A percentile compares a stretch with the other conserved stretches of the same genome.
phyloP scores from a whole-genome alignment of 345 rosid genomes.

The Brassica incana region DNA sequence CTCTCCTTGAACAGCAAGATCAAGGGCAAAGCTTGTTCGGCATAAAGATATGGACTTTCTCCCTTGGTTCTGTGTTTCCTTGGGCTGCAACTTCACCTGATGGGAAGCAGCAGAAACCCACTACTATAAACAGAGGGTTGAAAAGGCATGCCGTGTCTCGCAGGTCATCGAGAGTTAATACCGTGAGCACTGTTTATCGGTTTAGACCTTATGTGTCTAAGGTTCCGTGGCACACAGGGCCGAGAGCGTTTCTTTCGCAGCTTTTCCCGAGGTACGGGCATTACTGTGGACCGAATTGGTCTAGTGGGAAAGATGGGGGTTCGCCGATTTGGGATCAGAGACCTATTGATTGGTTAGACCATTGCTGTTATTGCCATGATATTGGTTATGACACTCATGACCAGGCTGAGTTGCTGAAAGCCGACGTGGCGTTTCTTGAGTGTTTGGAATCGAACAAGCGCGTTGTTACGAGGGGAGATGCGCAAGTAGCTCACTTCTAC shows the following conservation, averaged over 20 bases:
- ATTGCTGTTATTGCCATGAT: conserved; percentile 96
- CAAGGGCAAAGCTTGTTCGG: conserved; percentile 42
- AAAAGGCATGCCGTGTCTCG: conserved; percentile 49
- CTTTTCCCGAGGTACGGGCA: conserved; percentile 92
- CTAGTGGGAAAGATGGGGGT: conserved; percentile 89
- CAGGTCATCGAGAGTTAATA: conserved; percentile 23
- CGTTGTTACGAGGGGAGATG: conserved; percentile 61
- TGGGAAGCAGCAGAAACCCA: conserved; percentile 42
- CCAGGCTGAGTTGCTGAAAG: conserved; percentile 79
- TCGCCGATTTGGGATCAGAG: conserved; percentile 86
- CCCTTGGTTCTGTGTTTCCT: conserved; percentile 58
- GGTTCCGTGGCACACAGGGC: conserved; percentile 96
- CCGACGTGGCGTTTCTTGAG: conserved; percentile 84
- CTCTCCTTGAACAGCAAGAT: conserved; percentile 41
- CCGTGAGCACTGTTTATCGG: conserved; percentile 44
- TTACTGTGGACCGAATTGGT: conserved; percentile 99
- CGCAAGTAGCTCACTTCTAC: conserved; percentile 62
- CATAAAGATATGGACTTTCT: conserved; percentile 61
- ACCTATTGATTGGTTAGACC: conserved; percentile 96
- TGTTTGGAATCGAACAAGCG: conserved; percentile 77
- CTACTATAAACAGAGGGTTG: conserved; percentile 64
- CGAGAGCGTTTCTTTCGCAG: conserved; percentile 84
- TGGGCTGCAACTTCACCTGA: conserved; percentile 46
- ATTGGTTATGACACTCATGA: conserved; percentile 92
- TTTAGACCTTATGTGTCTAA: conserved; percentile 91